Conservation (phyloP, 2,329 filamentous ascomycete genomes). For the Monilinia aucupariae region DNA sequence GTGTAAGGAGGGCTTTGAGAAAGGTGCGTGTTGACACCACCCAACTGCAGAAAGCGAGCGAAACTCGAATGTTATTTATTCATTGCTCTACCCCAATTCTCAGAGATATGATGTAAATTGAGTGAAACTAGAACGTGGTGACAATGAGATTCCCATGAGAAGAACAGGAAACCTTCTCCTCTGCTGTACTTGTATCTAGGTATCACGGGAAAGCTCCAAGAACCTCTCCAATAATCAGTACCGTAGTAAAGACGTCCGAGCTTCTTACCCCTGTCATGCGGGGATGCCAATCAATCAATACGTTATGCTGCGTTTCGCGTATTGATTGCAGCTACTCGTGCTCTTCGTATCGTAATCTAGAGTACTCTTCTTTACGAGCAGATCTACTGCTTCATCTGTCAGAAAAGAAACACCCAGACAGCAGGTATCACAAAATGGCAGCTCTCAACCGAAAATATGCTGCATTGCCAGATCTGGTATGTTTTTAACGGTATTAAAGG, state of each 20-base stretch:
- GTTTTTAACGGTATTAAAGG: slow-evolving; percentile 14
- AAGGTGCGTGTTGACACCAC: neutral
- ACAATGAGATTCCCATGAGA: too few relatives aligned
- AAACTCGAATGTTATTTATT: neutral
- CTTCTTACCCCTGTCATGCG: neutral
- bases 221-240: too few relatives aligned
- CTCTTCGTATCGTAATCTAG: neutral
- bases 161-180: too few relatives aligned
- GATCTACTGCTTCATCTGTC: neutral
- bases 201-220: neutral
- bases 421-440: slow-evolving; percentile 49
- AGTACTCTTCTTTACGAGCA: neutral
- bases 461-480: slow-evolving; percentile 70
- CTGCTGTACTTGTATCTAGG: too few relatives aligned
- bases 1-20: neutral
- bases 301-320: neutral
- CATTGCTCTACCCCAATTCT: neutral
- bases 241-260: neutral
- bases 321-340: slow-evolving; percentile 2
- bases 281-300: neutral
- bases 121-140: neutral
- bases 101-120: neutral
- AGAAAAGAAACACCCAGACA: neutral
- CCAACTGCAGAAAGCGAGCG: too few relatives aligned
- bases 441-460: slow-evolving; percentile 72